Conservation (phyloP, 805 yeast genomes). For the Barnettozyma sp. region DNA sequence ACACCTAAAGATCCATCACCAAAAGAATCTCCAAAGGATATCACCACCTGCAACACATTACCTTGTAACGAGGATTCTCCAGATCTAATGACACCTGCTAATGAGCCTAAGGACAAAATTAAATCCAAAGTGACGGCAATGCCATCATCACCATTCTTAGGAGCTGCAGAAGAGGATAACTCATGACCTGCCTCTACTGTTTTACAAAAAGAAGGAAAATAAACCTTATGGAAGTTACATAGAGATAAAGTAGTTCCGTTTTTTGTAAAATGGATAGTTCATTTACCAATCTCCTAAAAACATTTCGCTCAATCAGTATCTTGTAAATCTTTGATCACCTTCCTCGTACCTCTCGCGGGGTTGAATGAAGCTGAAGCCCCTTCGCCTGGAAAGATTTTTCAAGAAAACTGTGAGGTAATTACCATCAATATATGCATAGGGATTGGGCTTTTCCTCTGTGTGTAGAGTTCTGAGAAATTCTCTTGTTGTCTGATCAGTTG, state of each 20-base stretch:
- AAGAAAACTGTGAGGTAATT: slow-evolving; percentile 25
- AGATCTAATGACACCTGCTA: slow-evolving; percentile 10
- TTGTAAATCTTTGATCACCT: slow-evolving; percentile 36
- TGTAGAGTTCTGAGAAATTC: slow-evolving; percentile 53
- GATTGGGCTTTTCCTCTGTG: slow-evolving; percentile 28
- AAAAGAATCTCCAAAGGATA: slow-evolving; percentile 25
- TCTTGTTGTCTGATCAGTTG: slow-evolving; percentile 61
- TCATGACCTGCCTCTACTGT: no score
- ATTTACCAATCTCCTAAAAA: no score
- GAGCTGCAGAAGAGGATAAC: background rate
- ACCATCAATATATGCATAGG: slow-evolving; percentile 30
- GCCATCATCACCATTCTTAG: slow-evolving; percentile 20
- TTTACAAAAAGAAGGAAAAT: no score
- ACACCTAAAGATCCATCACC: slow-evolving; percentile 23
- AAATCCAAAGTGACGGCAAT: slow-evolving; percentile 13
- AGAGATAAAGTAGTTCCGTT: no score
- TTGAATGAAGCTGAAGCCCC: slow-evolving; percentile 32
- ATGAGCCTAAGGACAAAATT: slow-evolving; percentile 1
- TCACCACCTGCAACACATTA: slow-evolving; percentile 26
- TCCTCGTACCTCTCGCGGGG: slow-evolving; percentile 26
- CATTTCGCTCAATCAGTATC: no score
- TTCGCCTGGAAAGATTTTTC: slow-evolving; percentile 29
- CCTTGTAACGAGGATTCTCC: slow-evolving; percentile 27
- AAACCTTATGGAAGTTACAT: no score
- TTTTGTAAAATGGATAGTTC: no score